Percentiles rank a stretch among this genome's conserved stretches.
Conservation (phyloP, 2,329 filamentous ascomycete genomes). For the Venturia asperata region DNA sequence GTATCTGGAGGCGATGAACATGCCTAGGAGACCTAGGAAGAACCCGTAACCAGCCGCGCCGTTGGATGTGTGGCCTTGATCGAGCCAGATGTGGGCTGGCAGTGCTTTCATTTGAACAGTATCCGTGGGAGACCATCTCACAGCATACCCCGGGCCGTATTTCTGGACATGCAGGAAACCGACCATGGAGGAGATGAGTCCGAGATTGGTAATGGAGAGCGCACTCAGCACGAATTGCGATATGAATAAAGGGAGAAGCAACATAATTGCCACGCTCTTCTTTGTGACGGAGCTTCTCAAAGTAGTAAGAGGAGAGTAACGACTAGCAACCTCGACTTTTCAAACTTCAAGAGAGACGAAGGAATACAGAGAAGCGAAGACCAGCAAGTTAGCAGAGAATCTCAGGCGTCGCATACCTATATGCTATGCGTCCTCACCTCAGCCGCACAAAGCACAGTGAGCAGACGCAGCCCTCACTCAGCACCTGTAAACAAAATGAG, state of each 20-base stretch:
- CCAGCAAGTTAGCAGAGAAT: too few species aligned
- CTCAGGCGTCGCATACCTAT: too few species aligned
- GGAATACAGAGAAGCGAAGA: too few species aligned
- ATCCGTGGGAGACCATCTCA: constrained; percentile 25
- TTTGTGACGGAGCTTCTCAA: too few species aligned
- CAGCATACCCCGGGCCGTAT: constrained; percentile 25
- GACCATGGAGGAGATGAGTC: constrained; percentile 30
- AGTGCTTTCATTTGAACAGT: constrained; percentile 25
- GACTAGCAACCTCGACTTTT: too few species aligned
- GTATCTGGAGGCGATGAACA: constrained; percentile 28
- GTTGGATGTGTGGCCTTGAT: constrained; percentile 29
- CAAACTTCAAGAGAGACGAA: too few species aligned
- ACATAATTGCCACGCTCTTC: constrained; percentile 7
- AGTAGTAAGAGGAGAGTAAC: too few species aligned
- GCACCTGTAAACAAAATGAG: too few species aligned
- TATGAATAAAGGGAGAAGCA: constrained; percentile 24
- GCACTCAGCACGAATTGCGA: constrained; percentile 27
- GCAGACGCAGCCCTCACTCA: too few species aligned
- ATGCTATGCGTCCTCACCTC: too few species aligned
- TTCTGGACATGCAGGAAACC: constrained; percentile 29
- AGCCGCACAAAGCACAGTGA: too few species aligned
- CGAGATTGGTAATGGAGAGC: constrained; percentile 29
- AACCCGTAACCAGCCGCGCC: constrained; percentile 30
- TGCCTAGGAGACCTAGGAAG: constrained; percentile 28
- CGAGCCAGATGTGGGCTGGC: constrained; percentile 27